Evolutionary conservation across 1,139 yeast genomes (phyloP).

Genomic region (Lipomyces yarrowii): DNA sequence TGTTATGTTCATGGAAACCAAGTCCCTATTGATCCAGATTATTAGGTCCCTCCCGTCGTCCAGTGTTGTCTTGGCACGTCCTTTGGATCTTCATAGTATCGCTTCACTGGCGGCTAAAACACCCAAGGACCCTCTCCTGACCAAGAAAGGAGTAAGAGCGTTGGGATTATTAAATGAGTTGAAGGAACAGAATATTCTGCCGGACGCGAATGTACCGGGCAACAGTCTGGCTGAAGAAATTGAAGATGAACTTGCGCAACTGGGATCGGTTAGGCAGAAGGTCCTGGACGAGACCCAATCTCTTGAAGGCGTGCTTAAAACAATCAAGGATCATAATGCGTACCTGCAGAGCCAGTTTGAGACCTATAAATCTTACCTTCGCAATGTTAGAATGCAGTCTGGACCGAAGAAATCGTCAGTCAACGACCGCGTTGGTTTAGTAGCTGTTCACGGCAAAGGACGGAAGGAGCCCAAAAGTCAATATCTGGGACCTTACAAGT

Average conservation of each 20-base stretch:
- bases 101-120: conserved; percentile 44
- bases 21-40: conserved; percentile 45
- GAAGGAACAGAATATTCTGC: conserved; percentile 29
- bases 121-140: conserved; percentile 39
- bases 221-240: conserved; percentile 43
- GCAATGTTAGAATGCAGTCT: conserved; percentile 45
- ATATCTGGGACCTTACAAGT: conserved; percentile 40
- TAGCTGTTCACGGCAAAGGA: conserved; percentile 35
- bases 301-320: conserved; percentile 42
- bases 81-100: conserved; percentile 41
- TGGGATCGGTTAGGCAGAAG: conserved; percentile 44
- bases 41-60: conserved; percentile 45
- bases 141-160: conserved; percentile 45
- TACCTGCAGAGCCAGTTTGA: conserved; percentile 44
- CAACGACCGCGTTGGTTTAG: conserved; percentile 32
- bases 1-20: conserved; percentile 46
- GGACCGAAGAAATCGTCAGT: conserved; percentile 39
- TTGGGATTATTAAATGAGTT: conserved; percentile 42
- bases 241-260: conserved; percentile 44
- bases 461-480: conserved; percentile 33
- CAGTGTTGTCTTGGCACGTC: conserved; percentile 38
- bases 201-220: conserved; percentile 32
- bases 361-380: conserved; percentile 44
- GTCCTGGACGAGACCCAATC: conserved; percentile 43
- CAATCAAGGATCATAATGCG: conserved; percentile 45